Conservation (phyloP, 305 asterid genomes). For the Solanum hybrid region DNA sequence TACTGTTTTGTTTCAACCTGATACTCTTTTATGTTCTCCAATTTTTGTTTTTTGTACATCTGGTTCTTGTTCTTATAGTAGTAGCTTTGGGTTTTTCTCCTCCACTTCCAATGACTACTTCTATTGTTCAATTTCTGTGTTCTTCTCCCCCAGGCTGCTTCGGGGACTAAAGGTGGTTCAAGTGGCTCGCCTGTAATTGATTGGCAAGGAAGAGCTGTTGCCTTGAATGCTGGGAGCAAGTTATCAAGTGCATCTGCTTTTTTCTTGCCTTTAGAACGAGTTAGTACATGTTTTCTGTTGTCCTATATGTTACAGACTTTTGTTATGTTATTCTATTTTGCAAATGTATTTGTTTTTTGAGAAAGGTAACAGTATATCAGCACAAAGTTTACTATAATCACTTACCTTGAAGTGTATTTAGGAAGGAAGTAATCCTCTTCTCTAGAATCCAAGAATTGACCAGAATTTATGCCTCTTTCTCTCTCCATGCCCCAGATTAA, state of each 20-base stretch:
- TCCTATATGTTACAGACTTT: neutral
- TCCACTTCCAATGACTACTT: slow-evolving; percentile 5
- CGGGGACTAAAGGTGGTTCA: slow-evolving; percentile 99
- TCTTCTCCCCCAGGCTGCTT: slow-evolving; percentile 66
- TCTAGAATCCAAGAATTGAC: neutral
- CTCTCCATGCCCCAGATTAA: neutral
- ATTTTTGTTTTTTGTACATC: neutral
- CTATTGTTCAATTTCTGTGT: slow-evolving; percentile 2
- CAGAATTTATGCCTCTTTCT: neutral
- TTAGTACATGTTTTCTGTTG: slow-evolving; percentile 24
- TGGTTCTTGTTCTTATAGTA: neutral
- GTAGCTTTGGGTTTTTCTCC: neutral
- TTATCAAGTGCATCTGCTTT: slow-evolving; percentile 96
- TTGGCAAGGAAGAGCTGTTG: slow-evolving; percentile 99
- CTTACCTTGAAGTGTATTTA: neutral
- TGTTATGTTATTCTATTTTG: neutral
- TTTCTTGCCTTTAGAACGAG: slow-evolving; percentile 97
- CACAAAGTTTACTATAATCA: neutral
- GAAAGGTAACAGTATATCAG: neutral
- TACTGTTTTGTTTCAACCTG: neutral
- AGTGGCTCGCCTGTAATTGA: slow-evolving; percentile 99
- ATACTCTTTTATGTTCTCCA: neutral
- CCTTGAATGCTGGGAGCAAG: slow-evolving; percentile 99
- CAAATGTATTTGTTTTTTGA: neutral
- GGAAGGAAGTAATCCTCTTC: neutral